Conservation (phyloP, 768 basidiomycete species). For the Tulasnella sp. region DNA sequence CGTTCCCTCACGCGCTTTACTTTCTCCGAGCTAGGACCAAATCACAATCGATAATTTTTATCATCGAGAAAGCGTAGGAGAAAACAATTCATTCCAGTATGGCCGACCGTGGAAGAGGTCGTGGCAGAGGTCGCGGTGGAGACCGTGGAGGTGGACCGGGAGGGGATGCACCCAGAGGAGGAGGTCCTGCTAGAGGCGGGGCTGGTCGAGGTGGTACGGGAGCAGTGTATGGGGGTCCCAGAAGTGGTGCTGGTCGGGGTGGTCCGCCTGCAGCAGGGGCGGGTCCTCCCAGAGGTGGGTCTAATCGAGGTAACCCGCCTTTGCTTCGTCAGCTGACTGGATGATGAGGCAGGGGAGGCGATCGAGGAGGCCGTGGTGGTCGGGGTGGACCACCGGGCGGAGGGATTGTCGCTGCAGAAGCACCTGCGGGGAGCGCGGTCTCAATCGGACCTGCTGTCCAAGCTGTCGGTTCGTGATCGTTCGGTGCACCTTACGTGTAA, state of each 20-base stretch:
- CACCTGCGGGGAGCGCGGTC: background rate
- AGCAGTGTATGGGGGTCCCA: background rate
- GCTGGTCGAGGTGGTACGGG: background rate
- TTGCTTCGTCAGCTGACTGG: no score
- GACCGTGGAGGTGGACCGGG: slow-evolving; percentile 2
- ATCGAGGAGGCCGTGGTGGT: background rate
- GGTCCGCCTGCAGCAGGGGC: background rate
- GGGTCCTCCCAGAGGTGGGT: no score
- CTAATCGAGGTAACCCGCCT: no score
- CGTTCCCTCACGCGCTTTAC: no score
- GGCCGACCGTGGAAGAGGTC: background rate
- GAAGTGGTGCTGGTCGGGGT: background rate
- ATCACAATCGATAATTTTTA: no score
- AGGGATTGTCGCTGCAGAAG: background rate
- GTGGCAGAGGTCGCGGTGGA: background rate
- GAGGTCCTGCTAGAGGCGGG: background rate
- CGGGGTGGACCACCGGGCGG: background rate
- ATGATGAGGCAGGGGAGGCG: background rate
- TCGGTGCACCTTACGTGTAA: background rate
- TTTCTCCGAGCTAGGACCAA: no score
- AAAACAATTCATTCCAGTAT: no score
- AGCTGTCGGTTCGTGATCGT: background rate
- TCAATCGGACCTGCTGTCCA: background rate
- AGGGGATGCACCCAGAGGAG: background rate
- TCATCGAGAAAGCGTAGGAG: no score